Conservation (phyloP, 805 yeast genomes). For the Cyberlindnera veronae region DNA sequence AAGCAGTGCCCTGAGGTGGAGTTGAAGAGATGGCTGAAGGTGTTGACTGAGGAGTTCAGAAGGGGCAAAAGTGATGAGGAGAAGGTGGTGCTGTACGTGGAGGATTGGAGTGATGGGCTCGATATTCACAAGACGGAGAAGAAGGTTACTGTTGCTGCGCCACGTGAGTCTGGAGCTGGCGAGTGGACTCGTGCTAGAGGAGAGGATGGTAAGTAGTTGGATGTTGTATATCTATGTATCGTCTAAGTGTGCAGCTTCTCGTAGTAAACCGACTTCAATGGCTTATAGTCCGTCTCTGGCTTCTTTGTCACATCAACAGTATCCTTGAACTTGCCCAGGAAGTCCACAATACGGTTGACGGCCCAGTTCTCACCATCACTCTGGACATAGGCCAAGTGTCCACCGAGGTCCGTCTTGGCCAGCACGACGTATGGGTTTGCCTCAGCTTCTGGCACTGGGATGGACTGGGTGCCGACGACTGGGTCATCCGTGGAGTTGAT, state of each 20-base stretch:
- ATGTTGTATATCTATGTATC: slow-evolving; percentile 1
- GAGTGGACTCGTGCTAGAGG: slow-evolving; percentile 81
- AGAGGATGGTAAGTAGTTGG: slow-evolving; percentile 51
- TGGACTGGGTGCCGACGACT: slow-evolving; percentile 46
- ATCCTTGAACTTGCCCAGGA: slow-evolving; percentile 37
- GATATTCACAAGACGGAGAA: slow-evolving; percentile 14
- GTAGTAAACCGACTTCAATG: slow-evolving; percentile 17
- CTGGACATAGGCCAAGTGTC: slow-evolving; percentile 58
- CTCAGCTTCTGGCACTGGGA: slow-evolving; percentile 47
- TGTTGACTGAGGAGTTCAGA: slow-evolving; percentile 36
- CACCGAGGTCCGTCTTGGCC: slow-evolving; percentile 63
- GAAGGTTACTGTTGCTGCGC: slow-evolving; percentile 24
- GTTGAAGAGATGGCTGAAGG: slow-evolving; percentile 33
- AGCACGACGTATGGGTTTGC: slow-evolving; percentile 57
- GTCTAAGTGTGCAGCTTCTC: slow-evolving; percentile 21
- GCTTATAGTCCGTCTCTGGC: slow-evolving; percentile 18
- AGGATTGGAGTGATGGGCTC: slow-evolving; percentile 36
- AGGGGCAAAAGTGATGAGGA: slow-evolving; percentile 31
- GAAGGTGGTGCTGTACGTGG: slow-evolving; percentile 34
- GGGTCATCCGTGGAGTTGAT: slow-evolving; percentile 68
- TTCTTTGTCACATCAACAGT: slow-evolving; percentile 25
- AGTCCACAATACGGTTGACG: slow-evolving; percentile 38
- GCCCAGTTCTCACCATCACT: slow-evolving; percentile 47
- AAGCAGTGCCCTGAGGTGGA: slow-evolving; percentile 39
- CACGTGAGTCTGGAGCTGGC: slow-evolving; percentile 69